A percentile compares a stretch with the other conserved stretches of the same genome.
Evolutionary conservation across 108 stramenopile species (phyloP).

Genomic region (Licmophora abbreviata): DNA sequence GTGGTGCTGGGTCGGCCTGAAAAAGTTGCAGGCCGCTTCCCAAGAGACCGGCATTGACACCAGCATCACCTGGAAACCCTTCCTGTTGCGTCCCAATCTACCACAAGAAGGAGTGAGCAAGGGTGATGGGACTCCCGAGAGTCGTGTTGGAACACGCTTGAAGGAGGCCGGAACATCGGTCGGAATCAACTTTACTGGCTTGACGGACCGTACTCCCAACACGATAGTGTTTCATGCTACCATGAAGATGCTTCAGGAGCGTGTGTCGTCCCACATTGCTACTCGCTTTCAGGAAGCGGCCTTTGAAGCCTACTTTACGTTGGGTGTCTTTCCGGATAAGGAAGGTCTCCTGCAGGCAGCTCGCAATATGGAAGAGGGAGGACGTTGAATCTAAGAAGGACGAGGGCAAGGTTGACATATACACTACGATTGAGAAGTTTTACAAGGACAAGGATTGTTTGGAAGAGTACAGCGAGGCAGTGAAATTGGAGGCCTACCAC

Average conservation of each 20-base stretch:
- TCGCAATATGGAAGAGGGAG: too few species aligned
- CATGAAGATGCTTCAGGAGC: neutral
- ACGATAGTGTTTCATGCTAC: conserved; percentile 6
- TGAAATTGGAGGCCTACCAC: too few species aligned
- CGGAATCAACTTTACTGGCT: conserved; percentile 13
- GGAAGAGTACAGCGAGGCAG: too few species aligned
- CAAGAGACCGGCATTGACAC: conserved; percentile 4
- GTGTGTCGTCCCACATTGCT: too few species aligned
- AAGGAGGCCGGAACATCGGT: conserved; percentile 8
- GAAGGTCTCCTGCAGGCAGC: conserved; percentile 1
- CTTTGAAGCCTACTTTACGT: conserved; percentile 11
- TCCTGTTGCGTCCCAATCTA: conserved; percentile 8
- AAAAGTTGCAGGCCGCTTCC: conserved; percentile 8
- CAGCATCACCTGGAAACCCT: conserved; percentile 8
- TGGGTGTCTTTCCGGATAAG: conserved; percentile 1
- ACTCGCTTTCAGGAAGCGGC: conserved; percentile 8
- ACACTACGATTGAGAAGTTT: too few species aligned
- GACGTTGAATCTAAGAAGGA: too few species aligned
- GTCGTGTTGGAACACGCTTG: conserved; percentile 8
- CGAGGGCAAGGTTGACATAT: too few species aligned
- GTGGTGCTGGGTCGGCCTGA: conserved; percentile 9
- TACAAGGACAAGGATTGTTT: too few species aligned
- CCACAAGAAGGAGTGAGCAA: conserved; percentile 8
- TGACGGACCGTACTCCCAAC: conserved; percentile 12
- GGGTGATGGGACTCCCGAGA: neutral